A percentile compares a stretch with the other conserved stretches of the same genome.
Evolutionary conservation across 306 rosid genomes (phyloP).

Genomic region (Clitoria ternatea): DNA sequence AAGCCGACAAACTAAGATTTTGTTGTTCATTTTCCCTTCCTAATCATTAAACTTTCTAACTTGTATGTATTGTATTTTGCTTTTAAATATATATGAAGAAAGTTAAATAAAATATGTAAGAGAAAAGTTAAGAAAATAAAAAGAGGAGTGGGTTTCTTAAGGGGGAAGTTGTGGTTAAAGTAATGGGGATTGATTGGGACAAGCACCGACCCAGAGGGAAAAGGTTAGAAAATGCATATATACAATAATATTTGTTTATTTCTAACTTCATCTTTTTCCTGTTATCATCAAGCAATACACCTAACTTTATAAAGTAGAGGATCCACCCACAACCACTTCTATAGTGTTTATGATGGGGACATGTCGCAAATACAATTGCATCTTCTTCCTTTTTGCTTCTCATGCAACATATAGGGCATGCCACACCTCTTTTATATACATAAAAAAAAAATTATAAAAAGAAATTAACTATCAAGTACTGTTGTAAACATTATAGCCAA

Average conservation of each 20-base stretch:
- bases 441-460: too few species aligned
- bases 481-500: too few species aligned
- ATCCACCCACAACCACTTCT: conserved; percentile 24
- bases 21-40: too few species aligned
- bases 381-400: too few species aligned
- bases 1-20: too few species aligned
- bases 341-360: background rate
- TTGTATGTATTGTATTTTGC: too few species aligned
- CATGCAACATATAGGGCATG: too few species aligned
- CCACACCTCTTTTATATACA: too few species aligned
- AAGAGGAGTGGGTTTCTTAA: conserved; percentile 40
- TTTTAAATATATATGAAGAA: background rate
- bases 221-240: conserved; percentile 39
- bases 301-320: conserved; percentile 35
- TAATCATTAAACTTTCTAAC: too few species aligned
- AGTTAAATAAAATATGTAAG: too few species aligned
- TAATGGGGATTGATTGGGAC: conserved; percentile 50
- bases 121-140: conserved; percentile 4
- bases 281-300: conserved; percentile 25
- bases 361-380: too few species aligned
- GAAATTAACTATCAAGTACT: too few species aligned
- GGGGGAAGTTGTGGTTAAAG: conserved; percentile 40
- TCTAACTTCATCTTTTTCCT: conserved; percentile 11
- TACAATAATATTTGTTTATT: background rate
- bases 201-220: conserved; percentile 41